Base-by-base conservation (phyloP, 257 asterid genomes). In the Thymus quinquecostatus region DNA sequence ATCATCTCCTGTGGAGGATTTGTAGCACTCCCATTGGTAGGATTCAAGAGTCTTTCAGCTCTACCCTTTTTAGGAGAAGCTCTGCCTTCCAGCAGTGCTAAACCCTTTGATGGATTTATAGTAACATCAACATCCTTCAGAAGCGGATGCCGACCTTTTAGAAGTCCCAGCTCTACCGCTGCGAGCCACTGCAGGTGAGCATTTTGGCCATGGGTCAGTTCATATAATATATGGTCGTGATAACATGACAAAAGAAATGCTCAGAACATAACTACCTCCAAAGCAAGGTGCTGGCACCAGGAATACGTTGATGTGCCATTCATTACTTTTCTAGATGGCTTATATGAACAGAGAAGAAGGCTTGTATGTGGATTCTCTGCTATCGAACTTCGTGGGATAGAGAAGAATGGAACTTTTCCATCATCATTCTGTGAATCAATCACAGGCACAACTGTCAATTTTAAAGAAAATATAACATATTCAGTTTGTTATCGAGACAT, bases 131-230 rank as follows among this genome's bases (percentile, higher is more conserved):
- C 82, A 82, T 95, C 99, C 79, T 82, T 78, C 68, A 95, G 77
- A 74, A 95, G 95, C 14, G 98, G 99, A 84, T 92, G 99, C 10
- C 96, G 97, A 49, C 99, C 99, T 81, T 89, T 95, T 65, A 95
- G 77, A 88, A 95, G 91, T 74, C 92, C 99, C 82, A 95, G 94
- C 88, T 95, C 99, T 69, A 88, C 98, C 56, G 98, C 96, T 41
- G 87, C 66, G 60, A 95, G 92, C 99, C 99, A 95, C 98, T 95
- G 80, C 82, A 79, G 58, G 55, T 56, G 75, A 81, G 74, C 68
- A 72, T 65, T 69, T 66, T 36, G 44, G 69, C 66, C 60, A 61
- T 47, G 41, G 51, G 55, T 73, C 36, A 68, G 53, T 54, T 66
- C 41, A 60, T 14, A 59, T 43, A 60, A 45, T 56, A 36, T 28